These are phyloP conservation scores for Gnetum montanum DNA, from an alignment of 75 land plant genomes.

Conservation along the genomic window DNA sequence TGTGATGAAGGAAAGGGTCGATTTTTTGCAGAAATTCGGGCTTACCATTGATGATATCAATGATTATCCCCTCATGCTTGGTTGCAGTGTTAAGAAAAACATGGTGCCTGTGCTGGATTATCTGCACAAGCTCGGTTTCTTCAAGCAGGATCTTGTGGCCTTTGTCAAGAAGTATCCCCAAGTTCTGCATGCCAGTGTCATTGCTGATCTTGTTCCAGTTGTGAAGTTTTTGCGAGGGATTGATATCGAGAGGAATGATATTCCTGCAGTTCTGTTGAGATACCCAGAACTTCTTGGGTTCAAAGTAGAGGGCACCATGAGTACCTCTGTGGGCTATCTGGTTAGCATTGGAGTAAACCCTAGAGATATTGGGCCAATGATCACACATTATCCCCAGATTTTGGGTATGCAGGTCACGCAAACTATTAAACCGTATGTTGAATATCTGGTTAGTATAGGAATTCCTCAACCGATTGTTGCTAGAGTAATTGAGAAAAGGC, in stretches of 20 bases:
- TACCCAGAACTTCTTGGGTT: slow-evolving; percentile 78
- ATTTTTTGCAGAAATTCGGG: slow-evolving; percentile 41
- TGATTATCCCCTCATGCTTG: slow-evolving; percentile 67
- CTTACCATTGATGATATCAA: slow-evolving; percentile 66
- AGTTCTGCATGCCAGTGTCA: slow-evolving; percentile 57
- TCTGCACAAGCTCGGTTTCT: slow-evolving; percentile 50
- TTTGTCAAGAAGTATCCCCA: slow-evolving; percentile 65
- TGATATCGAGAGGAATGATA: slow-evolving; percentile 45
- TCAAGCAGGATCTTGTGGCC: slow-evolving; percentile 22
- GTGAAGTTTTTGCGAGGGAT: slow-evolving; percentile 61
- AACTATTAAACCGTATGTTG: slow-evolving; percentile 57
- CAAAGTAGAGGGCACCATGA: slow-evolving; percentile 88
- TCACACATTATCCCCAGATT: slow-evolving; percentile 65
- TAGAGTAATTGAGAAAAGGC: slow-evolving; percentile 53
- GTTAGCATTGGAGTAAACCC: slow-evolving; percentile 73
- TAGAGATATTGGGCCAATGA: slow-evolving; percentile 74
- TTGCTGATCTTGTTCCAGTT: slow-evolving; percentile 67
- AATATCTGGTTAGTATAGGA: slow-evolving; percentile 51
- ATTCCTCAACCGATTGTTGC: slow-evolving; percentile 50
- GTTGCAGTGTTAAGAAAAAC: slow-evolving; percentile 77
- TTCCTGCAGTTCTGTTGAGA: slow-evolving; percentile 42
- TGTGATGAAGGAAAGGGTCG: slow-evolving; percentile 61
- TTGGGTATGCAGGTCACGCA: slow-evolving; percentile 84
- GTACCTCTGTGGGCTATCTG: slow-evolving; percentile 76
- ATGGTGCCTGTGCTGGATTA: slow-evolving; percentile 62